phyloP scores from a whole-genome alignment of 257 asterid species.

The Nicotiana otophora region DNA sequence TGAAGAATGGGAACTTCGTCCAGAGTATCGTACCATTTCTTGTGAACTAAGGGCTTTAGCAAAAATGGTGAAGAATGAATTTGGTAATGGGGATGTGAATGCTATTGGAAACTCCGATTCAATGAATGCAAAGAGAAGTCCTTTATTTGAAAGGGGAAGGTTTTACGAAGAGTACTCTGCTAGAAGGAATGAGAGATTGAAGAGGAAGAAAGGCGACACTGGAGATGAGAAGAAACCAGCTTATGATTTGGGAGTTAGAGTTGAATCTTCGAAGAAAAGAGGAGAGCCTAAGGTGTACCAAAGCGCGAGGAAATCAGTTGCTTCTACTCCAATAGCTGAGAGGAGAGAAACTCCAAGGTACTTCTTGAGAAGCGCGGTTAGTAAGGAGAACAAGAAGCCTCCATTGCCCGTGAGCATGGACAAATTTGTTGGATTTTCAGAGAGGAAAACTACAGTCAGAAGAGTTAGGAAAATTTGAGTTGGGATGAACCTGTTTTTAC shows the following conservation, averaged over 20 bases:
- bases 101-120: background rate
- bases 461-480: constrained; percentile 38
- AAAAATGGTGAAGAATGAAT: constrained; percentile 61
- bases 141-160: constrained; percentile 75
- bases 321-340: constrained; percentile 48
- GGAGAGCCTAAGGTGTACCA: constrained; percentile 40
- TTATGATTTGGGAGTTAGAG: constrained; percentile 73
- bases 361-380: constrained; percentile 50
- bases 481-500: background rate
- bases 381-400: constrained; percentile 73
- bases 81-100: constrained; percentile 24
- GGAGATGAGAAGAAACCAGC: constrained; percentile 45
- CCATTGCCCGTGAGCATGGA: constrained; percentile 41
- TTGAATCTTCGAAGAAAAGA: constrained; percentile 63
- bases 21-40: constrained; percentile 69
- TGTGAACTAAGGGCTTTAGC: constrained; percentile 64
- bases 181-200: constrained; percentile 83
- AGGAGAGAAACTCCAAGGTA: constrained; percentile 66
- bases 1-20: constrained; percentile 42
- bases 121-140: constrained; percentile 29
- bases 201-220: constrained; percentile 64
- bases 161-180: constrained; percentile 81
- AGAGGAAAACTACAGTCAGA: constrained; percentile 43
- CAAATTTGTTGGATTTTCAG: constrained; percentile 38
- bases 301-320: constrained; percentile 39